phyloP scores from a whole-genome alignment of 1,284 basidiomycete species.

The Tylopilus sp. region DNA sequence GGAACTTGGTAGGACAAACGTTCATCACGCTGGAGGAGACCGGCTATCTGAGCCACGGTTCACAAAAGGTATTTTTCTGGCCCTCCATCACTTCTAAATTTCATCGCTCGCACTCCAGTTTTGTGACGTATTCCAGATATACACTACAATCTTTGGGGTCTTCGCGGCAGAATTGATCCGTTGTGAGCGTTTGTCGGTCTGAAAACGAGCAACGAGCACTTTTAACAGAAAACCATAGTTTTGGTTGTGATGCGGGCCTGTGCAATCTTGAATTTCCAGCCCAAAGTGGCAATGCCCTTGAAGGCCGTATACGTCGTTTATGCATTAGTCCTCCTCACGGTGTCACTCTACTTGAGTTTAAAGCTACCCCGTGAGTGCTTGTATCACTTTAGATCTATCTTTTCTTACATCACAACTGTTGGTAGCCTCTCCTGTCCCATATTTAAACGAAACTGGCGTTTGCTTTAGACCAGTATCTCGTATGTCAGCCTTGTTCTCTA shows the following conservation, averaged over 20 bases:
- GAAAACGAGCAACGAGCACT: neutral
- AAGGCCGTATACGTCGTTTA: constrained; percentile 23
- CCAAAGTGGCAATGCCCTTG: neutral
- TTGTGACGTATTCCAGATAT: neutral
- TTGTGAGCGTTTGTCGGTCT: neutral
- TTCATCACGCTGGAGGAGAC: neutral
- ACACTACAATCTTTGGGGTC: neutral
- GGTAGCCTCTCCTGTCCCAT: constrained; percentile 7
- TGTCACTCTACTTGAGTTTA: neutral
- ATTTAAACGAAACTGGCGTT: constrained; percentile 23
- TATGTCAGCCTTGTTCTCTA: constrained; percentile 15
- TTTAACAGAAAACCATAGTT: constrained; percentile 21
- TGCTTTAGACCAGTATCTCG: constrained; percentile 17
- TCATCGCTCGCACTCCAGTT: neutral
- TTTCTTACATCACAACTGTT: neutral
- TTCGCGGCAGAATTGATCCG: neutral
- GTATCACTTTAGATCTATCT: neutral
- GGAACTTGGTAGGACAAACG: no score
- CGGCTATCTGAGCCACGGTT: neutral
- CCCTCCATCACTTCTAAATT: neutral
- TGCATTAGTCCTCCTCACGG: constrained; percentile 9
- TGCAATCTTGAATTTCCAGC: constrained; percentile 29
- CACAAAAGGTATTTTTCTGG: neutral
- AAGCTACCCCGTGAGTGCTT: constrained; percentile 15
- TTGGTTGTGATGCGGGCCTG: constrained; percentile 26